These are phyloP conservation scores for Coemansia sp. DNA, from an alignment of 371 early-diverging fungal species.

Conservation along the genomic window DNA sequence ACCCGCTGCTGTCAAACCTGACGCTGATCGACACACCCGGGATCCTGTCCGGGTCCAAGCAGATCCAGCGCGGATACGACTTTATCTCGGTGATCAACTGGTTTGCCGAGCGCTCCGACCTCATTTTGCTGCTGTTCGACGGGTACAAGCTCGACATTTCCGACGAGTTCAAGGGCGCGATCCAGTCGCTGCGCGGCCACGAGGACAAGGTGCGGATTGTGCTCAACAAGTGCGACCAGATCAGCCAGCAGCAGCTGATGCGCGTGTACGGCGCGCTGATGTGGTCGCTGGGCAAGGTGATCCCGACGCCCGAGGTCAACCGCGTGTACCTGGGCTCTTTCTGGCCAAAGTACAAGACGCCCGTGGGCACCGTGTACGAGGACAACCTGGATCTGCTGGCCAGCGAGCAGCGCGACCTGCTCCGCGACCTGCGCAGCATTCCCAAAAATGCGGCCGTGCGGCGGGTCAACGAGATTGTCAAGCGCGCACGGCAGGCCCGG, in stretches of 20 bases:
- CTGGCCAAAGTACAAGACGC: slow-evolving; percentile 72
- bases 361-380: slow-evolving; percentile 60
- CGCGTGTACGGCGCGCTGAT: slow-evolving; percentile 91
- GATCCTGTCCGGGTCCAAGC: slow-evolving; percentile 84
- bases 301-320: slow-evolving; percentile 85
- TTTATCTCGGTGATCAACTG: slow-evolving; percentile 79
- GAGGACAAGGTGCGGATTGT: slow-evolving; percentile 85
- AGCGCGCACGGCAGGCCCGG: slow-evolving; percentile 79
- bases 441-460: slow-evolving; percentile 84
- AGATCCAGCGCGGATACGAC: slow-evolving; percentile 77
- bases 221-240: slow-evolving; percentile 86
- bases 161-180: slow-evolving; percentile 84
- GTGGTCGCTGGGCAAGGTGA: slow-evolving; percentile 92
- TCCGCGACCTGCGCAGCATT: slow-evolving; percentile 70
- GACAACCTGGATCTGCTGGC: slow-evolving; percentile 71
- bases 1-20: slow-evolving; percentile 73
- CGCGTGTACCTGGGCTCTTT: slow-evolving; percentile 84
- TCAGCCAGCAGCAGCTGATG: slow-evolving; percentile 84
- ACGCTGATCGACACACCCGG: slow-evolving; percentile 89
- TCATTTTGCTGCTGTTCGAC: slow-evolving; percentile 84
- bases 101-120: slow-evolving; percentile 88
- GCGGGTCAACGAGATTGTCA: slow-evolving; percentile 90
- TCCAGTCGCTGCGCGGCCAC: slow-evolving; percentile 74
- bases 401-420: slow-evolving; percentile 75
- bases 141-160: slow-evolving; percentile 87